A percentile compares a stretch with the other conserved stretches of the same genome.
phyloP scores from a whole-genome alignment of 2,329 filamentous ascomycete genomes.

The Coniochaeta sp. region DNA sequence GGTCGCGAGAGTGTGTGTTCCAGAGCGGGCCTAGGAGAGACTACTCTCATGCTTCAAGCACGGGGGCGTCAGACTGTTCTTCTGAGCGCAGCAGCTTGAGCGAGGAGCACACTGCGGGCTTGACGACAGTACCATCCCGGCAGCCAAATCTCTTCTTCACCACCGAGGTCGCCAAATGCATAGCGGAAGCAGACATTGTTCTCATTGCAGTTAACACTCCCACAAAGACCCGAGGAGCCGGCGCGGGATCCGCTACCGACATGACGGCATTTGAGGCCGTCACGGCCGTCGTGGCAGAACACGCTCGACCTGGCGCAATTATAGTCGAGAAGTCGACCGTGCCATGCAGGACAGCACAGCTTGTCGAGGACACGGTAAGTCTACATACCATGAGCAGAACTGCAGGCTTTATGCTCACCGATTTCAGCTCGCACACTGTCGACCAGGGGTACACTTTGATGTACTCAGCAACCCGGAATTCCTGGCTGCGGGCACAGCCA shows the following conservation, averaged over 20 bases:
- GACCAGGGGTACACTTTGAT: conserved; percentile 60
- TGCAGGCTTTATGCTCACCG: conserved; percentile 9
- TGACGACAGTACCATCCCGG: conserved; percentile 33
- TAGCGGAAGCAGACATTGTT: conserved; percentile 63
- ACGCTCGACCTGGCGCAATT: conserved; percentile 60
- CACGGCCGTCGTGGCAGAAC: conserved; percentile 56
- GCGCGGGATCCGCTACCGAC: conserved; percentile 64
- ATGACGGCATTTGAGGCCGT: conserved; percentile 66
- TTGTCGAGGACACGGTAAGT: conserved; percentile 59
- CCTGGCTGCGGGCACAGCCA: conserved; percentile 68
- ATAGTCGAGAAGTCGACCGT: conserved; percentile 80
- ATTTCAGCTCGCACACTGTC: conserved; percentile 45
- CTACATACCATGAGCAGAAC: background rate
- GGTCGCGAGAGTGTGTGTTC: conserved; percentile 36
- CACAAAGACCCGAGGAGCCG: conserved; percentile 63
- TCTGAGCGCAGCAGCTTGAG: conserved; percentile 23
- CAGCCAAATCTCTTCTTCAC: conserved; percentile 67
- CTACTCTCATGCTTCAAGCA: conserved; percentile 15
- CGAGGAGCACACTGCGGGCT: conserved; percentile 11
- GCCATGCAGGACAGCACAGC: conserved; percentile 65
- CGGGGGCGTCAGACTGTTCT: conserved; percentile 16
- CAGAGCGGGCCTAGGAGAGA: conserved; percentile 24
- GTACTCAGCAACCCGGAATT: conserved; percentile 79
- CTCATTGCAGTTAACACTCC: conserved; percentile 75
- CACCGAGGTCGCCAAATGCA: conserved; percentile 52